These are phyloP conservation scores for Kodamaea hsintzibuensis DNA, from an alignment of 805 yeast genomes.

Conservation along the genomic window DNA sequence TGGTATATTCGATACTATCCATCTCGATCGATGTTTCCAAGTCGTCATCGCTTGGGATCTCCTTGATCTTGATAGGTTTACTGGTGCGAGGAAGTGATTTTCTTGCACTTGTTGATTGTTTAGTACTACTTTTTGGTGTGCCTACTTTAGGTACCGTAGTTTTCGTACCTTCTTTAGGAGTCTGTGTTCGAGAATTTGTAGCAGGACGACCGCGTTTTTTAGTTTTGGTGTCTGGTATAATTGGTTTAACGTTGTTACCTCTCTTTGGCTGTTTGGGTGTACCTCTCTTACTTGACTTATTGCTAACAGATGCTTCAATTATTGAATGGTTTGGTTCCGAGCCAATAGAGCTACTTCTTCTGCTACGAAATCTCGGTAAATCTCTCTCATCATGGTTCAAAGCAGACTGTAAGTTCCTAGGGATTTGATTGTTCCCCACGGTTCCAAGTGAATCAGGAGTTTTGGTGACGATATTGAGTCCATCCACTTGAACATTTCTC, in stretches of 20 bases:
- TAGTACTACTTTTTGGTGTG: not conserved
- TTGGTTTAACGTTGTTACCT: not conserved
- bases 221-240: not conserved
- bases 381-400: slow-evolving; percentile 22
- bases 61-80: slow-evolving; percentile 8
- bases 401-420: slow-evolving; percentile 25
- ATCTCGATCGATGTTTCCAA: slow-evolving; percentile 6
- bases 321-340: not conserved
- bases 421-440: slow-evolving; percentile 7
- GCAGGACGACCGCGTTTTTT: not conserved
- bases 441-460: slow-evolving; percentile 1
- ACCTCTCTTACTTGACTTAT: not conserved
- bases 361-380: slow-evolving; percentile 18
- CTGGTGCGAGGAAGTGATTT: slow-evolving; percentile 7
- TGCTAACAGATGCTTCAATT: not conserved
- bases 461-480: slow-evolving; percentile 15
- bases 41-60: slow-evolving; percentile 11
- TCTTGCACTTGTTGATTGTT: not conserved
- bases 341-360: slow-evolving; percentile 7
- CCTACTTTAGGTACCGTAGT: not conserved
- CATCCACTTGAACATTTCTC: slow-evolving; percentile 18
- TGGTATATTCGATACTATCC: slow-evolving; percentile 11
- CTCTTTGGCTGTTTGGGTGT: not conserved
- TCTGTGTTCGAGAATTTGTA: not conserved
- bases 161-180: not conserved